Evolutionary conservation across 371 early-diverging fungal genomes (phyloP), one percentile per base, ranked within the genome.

Genomic region (Apophysomyces variabilis): DNA sequence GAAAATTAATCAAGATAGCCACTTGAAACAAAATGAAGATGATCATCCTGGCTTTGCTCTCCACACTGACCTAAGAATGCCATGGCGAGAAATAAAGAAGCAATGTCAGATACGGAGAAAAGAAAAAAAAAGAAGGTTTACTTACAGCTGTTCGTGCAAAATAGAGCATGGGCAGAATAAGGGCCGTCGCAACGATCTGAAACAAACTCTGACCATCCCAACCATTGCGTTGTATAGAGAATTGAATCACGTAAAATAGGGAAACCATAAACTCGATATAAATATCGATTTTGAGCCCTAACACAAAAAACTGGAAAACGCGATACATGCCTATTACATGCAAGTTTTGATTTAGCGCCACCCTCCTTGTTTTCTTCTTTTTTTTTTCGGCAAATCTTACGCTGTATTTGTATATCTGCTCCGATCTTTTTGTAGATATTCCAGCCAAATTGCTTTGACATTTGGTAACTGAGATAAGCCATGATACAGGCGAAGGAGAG

Each of bases 371-470:
- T n/a, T 14, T 61, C 11, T 58, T 9, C 14, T 38, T 57, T 38
- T 38, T 18, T 18, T 41, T 8, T 13, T 11, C 41, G 41, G 41
- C 1, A 41, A 41, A 8, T 58, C 8, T 67, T 77, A 91, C 93
- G 80, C 74, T 91, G 82, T 83, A 93, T 93, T 37, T 79, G 76
- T 61, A 93, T 85, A 71, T 95, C 95, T 1, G 96, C 94, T 9
- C 96, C 96, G 66, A 96, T 93, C 75, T 90, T 87, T 79, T 95
- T 94, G 80, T 93, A 96, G 38, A 96, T 92, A 71, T 88, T 89
- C 95, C 95, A 96, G 45, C 95, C 68, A 79, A 78, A 75, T 57
- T 75, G 75, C 58, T 72, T 69, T 36, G 75, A 74, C 74, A 77
- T 72, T 58, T 68, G 61, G 57, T 62, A 68, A 65, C 78, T 77